Percentiles rank a stretch among this genome's conserved stretches.
Evolutionary conservation across 1,139 yeast species (phyloP).

Genomic region (Chernovozyma sophiae-reginae): DNA sequence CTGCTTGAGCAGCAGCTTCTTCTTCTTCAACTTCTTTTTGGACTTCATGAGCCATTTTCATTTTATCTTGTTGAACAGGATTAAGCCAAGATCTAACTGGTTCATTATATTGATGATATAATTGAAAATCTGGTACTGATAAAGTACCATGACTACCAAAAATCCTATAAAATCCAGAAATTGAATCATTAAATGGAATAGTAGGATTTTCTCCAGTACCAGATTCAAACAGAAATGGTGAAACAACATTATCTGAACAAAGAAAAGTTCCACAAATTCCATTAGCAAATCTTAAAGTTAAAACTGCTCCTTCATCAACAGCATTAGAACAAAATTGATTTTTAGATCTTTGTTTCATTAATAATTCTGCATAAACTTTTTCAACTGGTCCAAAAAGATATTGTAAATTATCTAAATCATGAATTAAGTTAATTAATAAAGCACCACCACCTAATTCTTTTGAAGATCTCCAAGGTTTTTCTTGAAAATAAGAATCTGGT

Average conservation of each 20-base stretch:
- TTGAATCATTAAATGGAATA: slow-evolving; percentile 29
- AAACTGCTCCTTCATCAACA: slow-evolving; percentile 44
- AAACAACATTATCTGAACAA: slow-evolving; percentile 39
- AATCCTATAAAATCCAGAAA: slow-evolving; percentile 36
- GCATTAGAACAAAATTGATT: slow-evolving; percentile 11
- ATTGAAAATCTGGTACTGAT: slow-evolving; percentile 38
- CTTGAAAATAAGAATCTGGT: slow-evolving; percentile 32
- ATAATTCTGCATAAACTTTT: slow-evolving; percentile 36
- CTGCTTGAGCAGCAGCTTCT: slow-evolving; percentile 4
- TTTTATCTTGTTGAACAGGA: slow-evolving; percentile 25
- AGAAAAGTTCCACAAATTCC: slow-evolving; percentile 41
- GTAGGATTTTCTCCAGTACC: slow-evolving; percentile 45
- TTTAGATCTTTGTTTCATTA: slow-evolving; percentile 26
- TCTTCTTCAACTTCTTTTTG: slow-evolving; percentile 11
- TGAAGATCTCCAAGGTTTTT: slow-evolving; percentile 38
- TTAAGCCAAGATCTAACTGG: slow-evolving; percentile 28
- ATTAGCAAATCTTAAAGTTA: slow-evolving; percentile 33
- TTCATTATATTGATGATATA: slow-evolving; percentile 26
- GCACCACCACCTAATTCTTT: slow-evolving; percentile 37
- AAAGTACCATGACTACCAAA: slow-evolving; percentile 41
- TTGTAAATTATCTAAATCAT: slow-evolving; percentile 40
- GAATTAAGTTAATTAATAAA: slow-evolving; percentile 37
- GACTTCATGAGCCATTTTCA: slow-evolving; percentile 16
- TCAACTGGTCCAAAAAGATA: slow-evolving; percentile 38
- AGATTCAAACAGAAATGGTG: slow-evolving; percentile 39